Base-by-base conservation (phyloP, 768 basidiomycete genomes). In the Collybiopsis luxurians region DNA sequence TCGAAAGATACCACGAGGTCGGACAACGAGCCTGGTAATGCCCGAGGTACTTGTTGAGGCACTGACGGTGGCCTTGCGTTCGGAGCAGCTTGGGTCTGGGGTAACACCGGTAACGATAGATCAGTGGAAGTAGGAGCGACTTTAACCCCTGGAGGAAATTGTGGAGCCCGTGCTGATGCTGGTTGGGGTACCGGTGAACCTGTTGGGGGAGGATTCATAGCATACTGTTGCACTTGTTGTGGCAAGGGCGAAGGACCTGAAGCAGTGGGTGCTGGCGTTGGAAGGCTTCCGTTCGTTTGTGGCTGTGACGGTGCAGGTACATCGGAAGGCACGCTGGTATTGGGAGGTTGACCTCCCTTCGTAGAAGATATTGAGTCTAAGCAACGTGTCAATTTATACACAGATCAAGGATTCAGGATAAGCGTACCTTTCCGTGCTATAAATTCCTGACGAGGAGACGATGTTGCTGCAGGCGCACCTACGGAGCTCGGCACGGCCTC, bases 1-100 rank as follows among this genome's bases (percentile, higher is more conserved):
- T 98, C 96, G 66, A 98, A 98, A 39, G 92, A 94, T 21, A 89
- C 85, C 39, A 98, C 95, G 53, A 99, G 78, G 67, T 98, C 96
- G 11, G 92, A 92, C 67, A 99, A 69, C 26, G 87, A 92, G 55
- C 87, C 91, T 17, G 92, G 94, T 80, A 88, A 87, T 21, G 83
- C 83, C 19, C 77, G 67, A 24, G 75, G 69, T 46, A 73, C 69
- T 56, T 78, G 79, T 57, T 79, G 79, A 28, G 77, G 67, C 50
- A 80, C 74, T 21, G 86, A 84, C 21, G 83, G 69, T 21, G 86
- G 84, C 57, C 86, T 71, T 60, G 63, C 64, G 9, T 19, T 23
- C 21, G 63, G 56, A 19, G 66, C 58, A 27, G 58, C 55, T 50
- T 47, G 21, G 45, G 31, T n/a, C 40, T 59, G 63, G 38, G 59